Conservation (phyloP, 805 yeast genomes). For the Wickerhamomyces bisporus region DNA sequence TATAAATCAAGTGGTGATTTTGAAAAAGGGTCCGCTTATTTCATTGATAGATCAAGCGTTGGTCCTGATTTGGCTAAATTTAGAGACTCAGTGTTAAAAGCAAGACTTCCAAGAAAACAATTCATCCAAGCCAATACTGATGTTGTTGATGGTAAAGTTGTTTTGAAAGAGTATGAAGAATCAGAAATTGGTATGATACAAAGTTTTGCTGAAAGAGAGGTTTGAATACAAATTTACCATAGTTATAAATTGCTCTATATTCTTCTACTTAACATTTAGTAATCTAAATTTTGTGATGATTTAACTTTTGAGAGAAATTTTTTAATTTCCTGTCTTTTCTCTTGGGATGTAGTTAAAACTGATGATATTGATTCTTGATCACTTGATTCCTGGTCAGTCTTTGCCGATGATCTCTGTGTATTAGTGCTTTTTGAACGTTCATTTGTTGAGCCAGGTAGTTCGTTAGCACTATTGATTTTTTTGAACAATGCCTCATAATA, state of each 20-base stretch:
- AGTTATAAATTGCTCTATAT: background rate
- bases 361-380: background rate
- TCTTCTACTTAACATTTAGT: too few species aligned
- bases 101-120: slow-evolving; percentile 81
- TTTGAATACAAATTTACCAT: slow-evolving; percentile 2
- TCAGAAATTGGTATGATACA: slow-evolving; percentile 71
- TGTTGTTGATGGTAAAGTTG: slow-evolving; percentile 36
- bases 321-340: slow-evolving; percentile 5
- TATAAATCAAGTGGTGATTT: slow-evolving; percentile 77
- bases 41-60: slow-evolving; percentile 63
- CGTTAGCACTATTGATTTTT: slow-evolving; percentile 5
- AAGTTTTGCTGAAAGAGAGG: slow-evolving; percentile 62
- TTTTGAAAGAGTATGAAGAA: slow-evolving; percentile 69
- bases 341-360: background rate
- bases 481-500: slow-evolving; percentile 9
- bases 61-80: slow-evolving; percentile 56
- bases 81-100: slow-evolving; percentile 62
- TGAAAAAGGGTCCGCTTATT: slow-evolving; percentile 56
- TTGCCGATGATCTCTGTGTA: background rate
- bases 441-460: background rate
- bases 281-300: slow-evolving; percentile 3
- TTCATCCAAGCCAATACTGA: slow-evolving; percentile 77
- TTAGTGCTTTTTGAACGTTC: background rate
- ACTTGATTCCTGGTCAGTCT: slow-evolving; percentile 1
- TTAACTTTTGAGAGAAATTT: slow-evolving; percentile 3